phyloP scores from a whole-genome alignment of 495 filamentous ascomycete species.

The Penicillium waksmanii region DNA sequence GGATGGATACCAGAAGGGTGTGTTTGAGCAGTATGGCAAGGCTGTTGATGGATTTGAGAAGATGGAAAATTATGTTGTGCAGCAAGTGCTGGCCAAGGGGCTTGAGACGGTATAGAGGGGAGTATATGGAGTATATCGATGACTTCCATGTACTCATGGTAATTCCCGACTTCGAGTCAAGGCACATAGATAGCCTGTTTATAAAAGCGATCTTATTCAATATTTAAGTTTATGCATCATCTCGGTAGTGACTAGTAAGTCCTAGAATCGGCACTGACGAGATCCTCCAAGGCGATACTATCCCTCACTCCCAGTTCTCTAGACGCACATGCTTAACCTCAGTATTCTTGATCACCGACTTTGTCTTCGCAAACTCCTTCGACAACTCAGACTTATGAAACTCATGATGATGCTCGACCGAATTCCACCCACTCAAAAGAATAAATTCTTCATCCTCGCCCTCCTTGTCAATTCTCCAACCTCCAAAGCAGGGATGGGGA shows the following conservation, averaged over 20 bases:
- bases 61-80: constrained; percentile 73
- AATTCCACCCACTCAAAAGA: constrained; percentile 54
- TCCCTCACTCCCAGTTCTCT: constrained; percentile 23
- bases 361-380: constrained; percentile 39
- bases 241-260: too few relatives aligned
- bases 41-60: constrained; percentile 77
- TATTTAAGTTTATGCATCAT: too few relatives aligned
- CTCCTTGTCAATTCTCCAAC: constrained; percentile 54
- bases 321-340: constrained; percentile 49
- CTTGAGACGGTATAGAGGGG: not conserved
- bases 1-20: constrained; percentile 74
- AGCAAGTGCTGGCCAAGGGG: constrained; percentile 23
- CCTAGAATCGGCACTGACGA: too few relatives aligned
- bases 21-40: constrained; percentile 75
- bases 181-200: too few relatives aligned
- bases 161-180: not conserved
- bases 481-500: constrained; percentile 40
- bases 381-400: constrained; percentile 44
- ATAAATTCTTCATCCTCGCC: constrained; percentile 52
- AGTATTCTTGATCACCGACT: constrained; percentile 30
- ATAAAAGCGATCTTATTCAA: too few relatives aligned
- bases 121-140: not conserved
- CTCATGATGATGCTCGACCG: constrained; percentile 44
- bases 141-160: not conserved
- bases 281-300: too few relatives aligned